A percentile compares a stretch with the other conserved stretches of the same genome.
Evolutionary conservation across 83 land plant species (phyloP).

Genomic region (Picea abies): DNA sequence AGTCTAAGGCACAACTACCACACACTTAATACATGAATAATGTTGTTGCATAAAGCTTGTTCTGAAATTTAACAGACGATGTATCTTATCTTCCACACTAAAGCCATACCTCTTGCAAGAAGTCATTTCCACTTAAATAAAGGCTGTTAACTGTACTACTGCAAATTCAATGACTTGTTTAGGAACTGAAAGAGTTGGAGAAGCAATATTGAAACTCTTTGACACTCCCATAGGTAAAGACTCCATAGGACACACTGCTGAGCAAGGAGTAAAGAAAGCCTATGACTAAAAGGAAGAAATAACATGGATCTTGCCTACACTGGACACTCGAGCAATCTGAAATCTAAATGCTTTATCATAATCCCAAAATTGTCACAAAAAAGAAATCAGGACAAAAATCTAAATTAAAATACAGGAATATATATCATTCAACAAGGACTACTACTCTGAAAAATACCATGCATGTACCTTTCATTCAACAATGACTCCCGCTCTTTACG

Average conservation of each 20-base stretch:
- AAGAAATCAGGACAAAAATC: background rate
- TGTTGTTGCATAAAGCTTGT: background rate
- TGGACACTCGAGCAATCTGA: background rate
- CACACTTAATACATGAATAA: background rate
- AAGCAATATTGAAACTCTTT: no score
- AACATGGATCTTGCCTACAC: background rate
- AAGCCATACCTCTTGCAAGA: background rate
- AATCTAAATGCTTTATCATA: background rate
- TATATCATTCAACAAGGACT: background rate
- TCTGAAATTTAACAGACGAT: background rate
- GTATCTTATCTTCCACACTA: background rate
- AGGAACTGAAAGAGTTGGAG: no score
- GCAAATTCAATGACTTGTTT: no score
- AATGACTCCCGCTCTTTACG: constrained; percentile 86
- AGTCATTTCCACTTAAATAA: background rate
- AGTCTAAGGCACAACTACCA: no score
- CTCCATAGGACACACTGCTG: background rate
- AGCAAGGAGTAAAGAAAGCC: background rate
- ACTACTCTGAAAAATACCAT: background rate
- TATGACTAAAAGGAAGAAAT: no score
- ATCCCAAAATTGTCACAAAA: background rate
- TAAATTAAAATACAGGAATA: background rate
- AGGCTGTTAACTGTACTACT: no score
- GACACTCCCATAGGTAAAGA: no score
- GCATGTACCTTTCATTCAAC: constrained; percentile 82